Evolutionary conservation across 805 yeast species (phyloP).

Genomic region (Suhomyces canberraensis): DNA sequence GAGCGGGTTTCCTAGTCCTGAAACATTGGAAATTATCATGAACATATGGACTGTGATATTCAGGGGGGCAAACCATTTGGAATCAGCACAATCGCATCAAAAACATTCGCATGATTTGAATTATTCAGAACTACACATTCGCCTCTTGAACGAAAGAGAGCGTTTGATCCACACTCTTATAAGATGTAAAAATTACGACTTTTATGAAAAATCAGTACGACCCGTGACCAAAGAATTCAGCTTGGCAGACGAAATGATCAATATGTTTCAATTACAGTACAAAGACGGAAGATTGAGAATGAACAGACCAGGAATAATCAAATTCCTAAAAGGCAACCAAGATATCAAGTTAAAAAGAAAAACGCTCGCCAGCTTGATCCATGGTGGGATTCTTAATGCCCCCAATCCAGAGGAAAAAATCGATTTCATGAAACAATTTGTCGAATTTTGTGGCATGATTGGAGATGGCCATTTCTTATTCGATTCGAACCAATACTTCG

Average conservation of each 20-base stretch:
- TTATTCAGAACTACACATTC: slow-evolving; percentile 13
- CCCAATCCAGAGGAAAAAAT: slow-evolving; percentile 10
- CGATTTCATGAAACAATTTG: slow-evolving; percentile 13
- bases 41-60: slow-evolving; percentile 25
- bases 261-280: slow-evolving; percentile 20
- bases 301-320: slow-evolving; percentile 11
- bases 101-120: slow-evolving; percentile 1
- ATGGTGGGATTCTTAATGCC: slow-evolving; percentile 18
- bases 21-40: slow-evolving; percentile 17
- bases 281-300: slow-evolving; percentile 7
- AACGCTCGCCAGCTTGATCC: slow-evolving; percentile 14
- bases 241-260: slow-evolving; percentile 25
- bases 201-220: slow-evolving; percentile 17
- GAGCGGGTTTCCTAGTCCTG: slow-evolving; percentile 15
- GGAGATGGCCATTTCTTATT: slow-evolving; percentile 22
- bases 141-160: slow-evolving; percentile 17
- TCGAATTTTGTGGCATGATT: slow-evolving; percentile 12
- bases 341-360: slow-evolving; percentile 16
- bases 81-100: not conserved
- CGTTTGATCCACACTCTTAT: slow-evolving; percentile 24
- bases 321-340: slow-evolving; percentile 13
- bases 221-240: slow-evolving; percentile 17
- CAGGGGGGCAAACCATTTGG: slow-evolving; percentile 2
- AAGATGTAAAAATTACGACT: slow-evolving; percentile 21
- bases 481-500: slow-evolving; percentile 12